Evolutionary conservation across 345 rosid genomes (phyloP).

Genomic region (Eucalyptus regnans): DNA sequence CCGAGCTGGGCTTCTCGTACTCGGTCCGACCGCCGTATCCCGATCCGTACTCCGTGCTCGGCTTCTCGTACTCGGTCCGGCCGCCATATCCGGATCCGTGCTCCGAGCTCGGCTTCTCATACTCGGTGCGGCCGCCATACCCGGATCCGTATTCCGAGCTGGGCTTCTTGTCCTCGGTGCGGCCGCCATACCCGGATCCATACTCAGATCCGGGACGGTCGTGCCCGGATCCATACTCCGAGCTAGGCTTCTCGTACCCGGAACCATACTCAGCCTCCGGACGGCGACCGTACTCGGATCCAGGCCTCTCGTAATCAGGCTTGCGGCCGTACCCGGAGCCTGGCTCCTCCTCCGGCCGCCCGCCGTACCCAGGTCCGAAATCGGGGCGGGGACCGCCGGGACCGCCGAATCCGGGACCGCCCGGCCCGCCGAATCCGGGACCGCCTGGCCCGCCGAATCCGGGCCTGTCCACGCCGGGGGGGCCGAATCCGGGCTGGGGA

Average conservation of each 20-base stretch:
- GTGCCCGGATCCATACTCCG: not conserved
- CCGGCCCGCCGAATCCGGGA: not conserved
- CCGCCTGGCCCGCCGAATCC: not conserved
- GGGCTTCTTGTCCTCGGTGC: conserved; percentile 2
- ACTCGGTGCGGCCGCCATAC: conserved; percentile 1
- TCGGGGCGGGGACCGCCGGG: not conserved
- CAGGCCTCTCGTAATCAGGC: not conserved
- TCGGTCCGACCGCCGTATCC: not conserved
- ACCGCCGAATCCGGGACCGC: not conserved
- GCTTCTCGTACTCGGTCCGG: not conserved
- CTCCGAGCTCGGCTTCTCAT: not conserved
- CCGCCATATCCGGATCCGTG: conserved; percentile 26
- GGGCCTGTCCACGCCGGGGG: not conserved
- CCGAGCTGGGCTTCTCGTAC: not conserved
- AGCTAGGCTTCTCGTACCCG: not conserved
- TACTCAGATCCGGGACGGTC: not conserved
- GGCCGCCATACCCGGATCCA: conserved; percentile 30
- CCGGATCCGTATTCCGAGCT: conserved; percentile 26
- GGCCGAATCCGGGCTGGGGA: not conserved
- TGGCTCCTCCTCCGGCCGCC: not conserved
- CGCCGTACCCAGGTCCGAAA: not conserved
- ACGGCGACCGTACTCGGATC: conserved; percentile 13
- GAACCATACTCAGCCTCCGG: not conserved
- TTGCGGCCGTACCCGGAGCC: not conserved
- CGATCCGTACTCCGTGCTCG: not conserved